phyloP scores from a whole-genome alignment of 2,329 filamentous ascomycete genomes.

The Aquanectria penicillioides region DNA sequence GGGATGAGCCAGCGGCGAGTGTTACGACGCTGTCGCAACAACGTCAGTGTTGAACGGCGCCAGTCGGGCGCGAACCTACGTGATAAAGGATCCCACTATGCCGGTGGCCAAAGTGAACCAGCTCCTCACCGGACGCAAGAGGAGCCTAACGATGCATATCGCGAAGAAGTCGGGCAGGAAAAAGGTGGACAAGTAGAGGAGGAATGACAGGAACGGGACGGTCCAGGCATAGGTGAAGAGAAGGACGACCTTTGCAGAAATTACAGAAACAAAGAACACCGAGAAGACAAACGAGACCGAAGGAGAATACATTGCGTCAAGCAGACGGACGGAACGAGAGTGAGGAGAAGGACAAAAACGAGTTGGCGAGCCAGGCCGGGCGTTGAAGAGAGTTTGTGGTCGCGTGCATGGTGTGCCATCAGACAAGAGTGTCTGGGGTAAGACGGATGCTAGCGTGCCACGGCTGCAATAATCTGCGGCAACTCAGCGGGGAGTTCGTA shows the following conservation, averaged over 20 bases:
- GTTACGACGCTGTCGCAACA: conserved; percentile 36
- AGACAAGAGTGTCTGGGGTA: conserved; percentile 14
- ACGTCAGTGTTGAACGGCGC: conserved; percentile 16
- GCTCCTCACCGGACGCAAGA: conserved; percentile 38
- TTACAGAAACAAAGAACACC: conserved; percentile 42
- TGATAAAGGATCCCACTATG: conserved; percentile 34
- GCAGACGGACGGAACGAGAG: conserved; percentile 4
- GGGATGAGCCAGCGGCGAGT: conserved; percentile 42
- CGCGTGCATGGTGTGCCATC: conserved; percentile 8
- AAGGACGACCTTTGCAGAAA: conserved; percentile 42
- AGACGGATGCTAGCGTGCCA: conserved; percentile 6
- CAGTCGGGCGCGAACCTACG: conserved; percentile 36
- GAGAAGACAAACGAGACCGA: conserved; percentile 43
- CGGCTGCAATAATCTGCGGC: conserved; percentile 3
- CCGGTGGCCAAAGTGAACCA: conserved; percentile 33
- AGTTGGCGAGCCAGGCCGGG: conserved; percentile 7
- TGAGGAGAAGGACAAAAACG: not conserved
- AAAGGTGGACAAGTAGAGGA: conserved; percentile 46
- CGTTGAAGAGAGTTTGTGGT: conserved; percentile 18
- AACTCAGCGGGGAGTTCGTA: conserved; percentile 13
- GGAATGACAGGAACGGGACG: conserved; percentile 40
- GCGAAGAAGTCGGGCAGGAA: conserved; percentile 42
- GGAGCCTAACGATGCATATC: conserved; percentile 37
- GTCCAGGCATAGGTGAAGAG: conserved; percentile 40
- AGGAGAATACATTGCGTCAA: conserved; percentile 22